phyloP scores from a whole-genome alignment of 306 rosid genomes.

The Trifolium repens region DNA sequence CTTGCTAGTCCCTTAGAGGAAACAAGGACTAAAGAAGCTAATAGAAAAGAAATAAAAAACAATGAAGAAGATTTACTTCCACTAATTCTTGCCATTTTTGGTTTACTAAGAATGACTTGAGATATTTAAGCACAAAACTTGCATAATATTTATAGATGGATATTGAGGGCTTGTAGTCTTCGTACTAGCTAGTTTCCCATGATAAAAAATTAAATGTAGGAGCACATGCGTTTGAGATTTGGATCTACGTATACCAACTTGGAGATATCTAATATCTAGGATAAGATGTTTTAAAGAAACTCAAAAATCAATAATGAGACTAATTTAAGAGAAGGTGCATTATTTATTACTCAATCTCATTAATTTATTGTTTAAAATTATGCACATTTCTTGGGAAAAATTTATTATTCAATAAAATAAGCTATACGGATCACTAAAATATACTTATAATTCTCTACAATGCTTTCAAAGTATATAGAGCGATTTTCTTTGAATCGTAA shows the following conservation, averaged over 20 bases:
- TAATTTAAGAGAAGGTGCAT: too few relatives aligned
- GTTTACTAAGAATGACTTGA: background rate
- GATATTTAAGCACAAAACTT: background rate
- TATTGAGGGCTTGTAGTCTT: background rate
- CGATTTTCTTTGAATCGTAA: too few relatives aligned
- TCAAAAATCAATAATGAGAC: background rate
- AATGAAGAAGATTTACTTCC: background rate
- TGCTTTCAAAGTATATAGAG: too few relatives aligned
- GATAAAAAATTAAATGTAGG: background rate
- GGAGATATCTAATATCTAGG: too few relatives aligned
- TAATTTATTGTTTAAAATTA: too few relatives aligned
- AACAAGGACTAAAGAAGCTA: constrained; percentile 13
- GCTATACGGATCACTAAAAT: too few relatives aligned
- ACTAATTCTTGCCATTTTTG: constrained; percentile 34
- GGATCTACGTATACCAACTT: background rate
- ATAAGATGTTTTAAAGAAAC: background rate
- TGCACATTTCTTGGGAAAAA: too few relatives aligned
- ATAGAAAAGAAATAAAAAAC: constrained; percentile 38
- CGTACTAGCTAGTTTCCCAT: background rate
- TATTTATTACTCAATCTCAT: too few relatives aligned
- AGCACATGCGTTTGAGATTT: background rate
- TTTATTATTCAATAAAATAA: too few relatives aligned
- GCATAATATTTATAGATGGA: background rate
- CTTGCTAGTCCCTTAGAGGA: constrained; percentile 6
- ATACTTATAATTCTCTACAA: too few relatives aligned